Evolutionary conservation across 331 rosid genomes (phyloP).

Genomic region (Rosa hybrid): DNA sequence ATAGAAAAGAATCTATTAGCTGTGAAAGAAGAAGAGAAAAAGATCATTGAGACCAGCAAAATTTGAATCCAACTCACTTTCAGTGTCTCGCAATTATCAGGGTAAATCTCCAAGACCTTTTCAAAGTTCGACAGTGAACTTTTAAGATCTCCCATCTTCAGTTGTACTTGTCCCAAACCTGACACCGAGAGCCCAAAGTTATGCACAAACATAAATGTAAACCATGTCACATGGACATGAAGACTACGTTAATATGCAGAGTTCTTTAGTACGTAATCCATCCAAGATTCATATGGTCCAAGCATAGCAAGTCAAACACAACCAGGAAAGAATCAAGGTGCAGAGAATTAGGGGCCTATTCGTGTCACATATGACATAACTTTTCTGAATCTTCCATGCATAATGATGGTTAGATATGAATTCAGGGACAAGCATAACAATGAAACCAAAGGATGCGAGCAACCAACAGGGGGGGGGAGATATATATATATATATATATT

Average conservation of each 20-base stretch:
- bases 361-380: too few species aligned
- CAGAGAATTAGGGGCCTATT: too few species aligned
- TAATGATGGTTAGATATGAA: too few species aligned
- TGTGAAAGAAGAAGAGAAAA: conserved; percentile 16
- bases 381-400: too few species aligned
- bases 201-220: conserved; percentile 16
- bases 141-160: conserved; percentile 90
- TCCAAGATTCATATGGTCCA: too few species aligned
- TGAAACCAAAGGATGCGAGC: too few species aligned
- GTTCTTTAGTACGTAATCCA: not conserved
- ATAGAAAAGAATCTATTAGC: conserved; percentile 17
- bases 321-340: too few species aligned
- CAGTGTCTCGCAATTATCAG: conserved; percentile 87
- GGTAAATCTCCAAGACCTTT: conserved; percentile 87
- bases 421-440: too few species aligned
- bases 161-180: conserved; percentile 98
- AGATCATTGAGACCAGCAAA: conserved; percentile 5
- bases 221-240: not conserved
- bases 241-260: not conserved
- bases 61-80: conserved; percentile 51
- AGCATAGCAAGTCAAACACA: not conserved
- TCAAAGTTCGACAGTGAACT: conserved; percentile 92
- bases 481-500: too few species aligned
- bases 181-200: conserved; percentile 32
- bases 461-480: too few species aligned